Percentiles rank a stretch among this genome's conserved stretches.
Evolutionary conservation across 164 flowering plant genomes (phyloP).

Genomic region (Magnolia sinica): DNA sequence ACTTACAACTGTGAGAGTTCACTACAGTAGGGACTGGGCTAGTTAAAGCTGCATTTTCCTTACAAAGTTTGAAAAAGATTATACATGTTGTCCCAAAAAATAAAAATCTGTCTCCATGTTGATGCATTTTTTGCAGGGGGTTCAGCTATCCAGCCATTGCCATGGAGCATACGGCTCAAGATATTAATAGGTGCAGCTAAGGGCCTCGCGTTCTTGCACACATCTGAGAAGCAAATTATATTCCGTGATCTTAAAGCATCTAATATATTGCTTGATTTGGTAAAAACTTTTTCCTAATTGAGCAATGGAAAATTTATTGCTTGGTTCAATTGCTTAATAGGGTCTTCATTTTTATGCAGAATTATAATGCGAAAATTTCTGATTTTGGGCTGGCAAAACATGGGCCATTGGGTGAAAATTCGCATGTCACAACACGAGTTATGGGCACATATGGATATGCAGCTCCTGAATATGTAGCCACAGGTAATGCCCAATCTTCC

Average conservation of each 20-base stretch:
- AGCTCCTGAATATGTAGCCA: slow-evolving; percentile 93
- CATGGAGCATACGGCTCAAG: slow-evolving; percentile 73
- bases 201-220: slow-evolving; percentile 76
- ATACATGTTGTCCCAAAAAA: not conserved
- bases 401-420: slow-evolving; percentile 68
- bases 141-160: slow-evolving; percentile 48
- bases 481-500: slow-evolving; percentile 44
- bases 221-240: slow-evolving; percentile 66
- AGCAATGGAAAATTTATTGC: not conserved
- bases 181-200: slow-evolving; percentile 76
- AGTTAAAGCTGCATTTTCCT: not conserved
- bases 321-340: not conserved
- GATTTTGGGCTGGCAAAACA: slow-evolving; percentile 88
- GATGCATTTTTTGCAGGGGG: slow-evolving; percentile 39
- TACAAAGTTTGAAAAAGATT: not conserved
- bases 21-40: not conserved
- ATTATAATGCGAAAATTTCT: slow-evolving; percentile 71
- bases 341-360: slow-evolving; percentile 31
- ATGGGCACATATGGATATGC: slow-evolving; percentile 92
- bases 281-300: slow-evolving; percentile 16
- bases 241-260: slow-evolving; percentile 88
- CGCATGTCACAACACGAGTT: slow-evolving; percentile 79
- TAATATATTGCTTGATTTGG: slow-evolving; percentile 81
- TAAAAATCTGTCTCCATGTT: not conserved
- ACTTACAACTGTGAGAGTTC: not conserved